phyloP scores from a whole-genome alignment of 768 basidiomycete species.

The Daedalea quercina region DNA sequence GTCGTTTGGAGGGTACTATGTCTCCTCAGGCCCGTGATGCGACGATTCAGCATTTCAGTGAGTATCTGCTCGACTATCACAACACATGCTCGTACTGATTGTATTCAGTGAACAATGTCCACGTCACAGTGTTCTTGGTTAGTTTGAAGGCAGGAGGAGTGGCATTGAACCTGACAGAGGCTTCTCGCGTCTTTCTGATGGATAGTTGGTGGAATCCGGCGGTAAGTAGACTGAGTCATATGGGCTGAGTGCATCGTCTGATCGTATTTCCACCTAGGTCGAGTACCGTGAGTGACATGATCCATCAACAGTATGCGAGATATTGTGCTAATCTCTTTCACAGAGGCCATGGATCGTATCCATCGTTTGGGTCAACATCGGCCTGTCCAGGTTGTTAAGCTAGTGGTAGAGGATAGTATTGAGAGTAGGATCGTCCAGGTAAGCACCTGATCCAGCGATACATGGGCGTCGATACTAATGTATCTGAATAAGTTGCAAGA shows the following conservation, averaged over 20 bases:
- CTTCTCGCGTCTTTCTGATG: slow-evolving; percentile 93
- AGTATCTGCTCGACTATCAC: slow-evolving; percentile 19
- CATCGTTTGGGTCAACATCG: slow-evolving; percentile 93
- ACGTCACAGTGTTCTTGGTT: slow-evolving; percentile 97
- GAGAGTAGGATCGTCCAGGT: slow-evolving; percentile 92
- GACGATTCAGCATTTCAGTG: slow-evolving; percentile 92
- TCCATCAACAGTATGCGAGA: neutral
- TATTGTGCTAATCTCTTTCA: slow-evolving; percentile 2
- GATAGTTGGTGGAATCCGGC: slow-evolving; percentile 99
- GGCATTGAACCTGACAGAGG: slow-evolving; percentile 84
- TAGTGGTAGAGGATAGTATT: slow-evolving; percentile 94
- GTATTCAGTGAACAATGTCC: slow-evolving; percentile 74
- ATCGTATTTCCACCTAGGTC: slow-evolving; percentile 33
- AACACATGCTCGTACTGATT: neutral
- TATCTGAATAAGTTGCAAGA: slow-evolving; percentile 64
- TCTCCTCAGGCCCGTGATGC: slow-evolving; percentile 93
- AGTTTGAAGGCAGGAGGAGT: slow-evolving; percentile 95
- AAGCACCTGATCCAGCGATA: neutral
- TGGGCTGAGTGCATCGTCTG: neutral
- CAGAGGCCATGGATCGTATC: slow-evolving; percentile 97
- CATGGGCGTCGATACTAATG: neutral
- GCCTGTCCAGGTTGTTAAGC: slow-evolving; percentile 88
- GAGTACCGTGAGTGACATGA: slow-evolving; percentile 61
- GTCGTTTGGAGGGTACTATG: slow-evolving; percentile 95
- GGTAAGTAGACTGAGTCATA: slow-evolving; percentile 26